A percentile compares a stretch with the other conserved stretches of the same genome.
Evolutionary conservation across 1,284 basidiomycete genomes (phyloP).

Genomic region (Chalciporus piperatoides): DNA sequence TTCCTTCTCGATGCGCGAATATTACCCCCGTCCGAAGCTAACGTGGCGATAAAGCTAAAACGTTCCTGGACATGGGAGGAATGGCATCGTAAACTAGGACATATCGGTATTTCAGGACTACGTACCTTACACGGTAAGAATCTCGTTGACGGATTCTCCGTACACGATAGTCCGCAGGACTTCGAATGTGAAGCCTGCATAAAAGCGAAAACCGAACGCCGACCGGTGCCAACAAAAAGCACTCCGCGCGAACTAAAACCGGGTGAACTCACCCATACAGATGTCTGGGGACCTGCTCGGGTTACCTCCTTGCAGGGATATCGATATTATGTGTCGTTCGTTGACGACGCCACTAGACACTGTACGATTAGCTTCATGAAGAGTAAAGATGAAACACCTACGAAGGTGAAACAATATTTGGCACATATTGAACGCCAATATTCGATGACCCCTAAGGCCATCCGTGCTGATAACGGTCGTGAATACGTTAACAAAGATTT

Average conservation of each 20-base stretch:
- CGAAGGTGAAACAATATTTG: neutral
- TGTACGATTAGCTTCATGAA: neutral
- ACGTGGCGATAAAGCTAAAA: neutral
- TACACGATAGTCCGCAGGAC: neutral
- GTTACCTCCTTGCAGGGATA: neutral
- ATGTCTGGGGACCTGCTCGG: conserved; percentile 3
- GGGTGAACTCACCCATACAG: neutral
- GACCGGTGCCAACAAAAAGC: neutral
- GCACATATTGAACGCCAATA: neutral
- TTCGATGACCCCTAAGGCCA: neutral
- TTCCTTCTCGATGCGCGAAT: neutral
- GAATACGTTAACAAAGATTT: conserved; percentile 10
- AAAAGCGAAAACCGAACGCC: neutral
- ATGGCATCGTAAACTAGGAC: conserved; percentile 1
- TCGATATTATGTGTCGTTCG: conserved; percentile 6
- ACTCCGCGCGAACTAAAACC: neutral
- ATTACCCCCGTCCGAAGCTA: neutral
- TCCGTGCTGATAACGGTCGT: conserved; percentile 3
- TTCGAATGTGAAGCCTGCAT: neutral
- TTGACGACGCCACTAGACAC: neutral
- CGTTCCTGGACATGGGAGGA: conserved; percentile 3
- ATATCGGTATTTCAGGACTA: conserved; percentile 4
- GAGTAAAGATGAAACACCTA: neutral
- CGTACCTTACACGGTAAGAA: neutral
- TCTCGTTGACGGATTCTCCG: neutral